These are phyloP conservation scores for Mycena chlorophos DNA, from an alignment of 768 basidiomycete species.

Conservation along the genomic window DNA sequence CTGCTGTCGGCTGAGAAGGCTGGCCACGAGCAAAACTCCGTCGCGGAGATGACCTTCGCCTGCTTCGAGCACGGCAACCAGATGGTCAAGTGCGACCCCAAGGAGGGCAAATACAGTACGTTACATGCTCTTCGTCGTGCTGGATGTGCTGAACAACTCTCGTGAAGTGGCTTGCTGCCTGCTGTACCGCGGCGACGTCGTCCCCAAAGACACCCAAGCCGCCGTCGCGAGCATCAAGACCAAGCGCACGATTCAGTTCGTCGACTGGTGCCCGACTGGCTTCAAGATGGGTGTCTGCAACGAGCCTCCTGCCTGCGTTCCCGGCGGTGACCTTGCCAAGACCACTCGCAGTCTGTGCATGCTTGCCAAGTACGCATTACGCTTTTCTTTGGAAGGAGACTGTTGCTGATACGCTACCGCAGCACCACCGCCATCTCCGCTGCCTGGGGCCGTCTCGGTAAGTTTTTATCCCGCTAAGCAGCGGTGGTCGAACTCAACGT, in stretches of 20 bases:
- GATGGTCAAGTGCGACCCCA: constrained; percentile 95
- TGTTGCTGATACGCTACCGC: constrained; percentile 1
- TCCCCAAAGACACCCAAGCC: constrained; percentile 92
- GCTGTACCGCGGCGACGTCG: constrained; percentile 94
- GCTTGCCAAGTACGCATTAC: constrained; percentile 76
- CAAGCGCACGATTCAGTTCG: constrained; percentile 96
- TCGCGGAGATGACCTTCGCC: constrained; percentile 96
- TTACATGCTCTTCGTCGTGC: constrained; percentile 19
- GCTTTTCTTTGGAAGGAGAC: not conserved
- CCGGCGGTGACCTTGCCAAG: constrained; percentile 94
- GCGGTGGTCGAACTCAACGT: constrained; percentile 2
- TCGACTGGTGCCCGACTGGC: constrained; percentile 98
- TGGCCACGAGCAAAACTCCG: constrained; percentile 94
- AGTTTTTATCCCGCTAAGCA: constrained; percentile 17
- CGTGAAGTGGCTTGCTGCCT: constrained; percentile 82
- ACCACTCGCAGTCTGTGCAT: constrained; percentile 93
- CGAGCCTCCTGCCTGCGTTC: constrained; percentile 89
- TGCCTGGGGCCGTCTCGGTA: constrained; percentile 88
- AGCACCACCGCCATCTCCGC: constrained; percentile 92
- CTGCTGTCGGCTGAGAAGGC: constrained; percentile 95
- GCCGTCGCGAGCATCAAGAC: constrained; percentile 95
- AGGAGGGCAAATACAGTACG: constrained; percentile 97
- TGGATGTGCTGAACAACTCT: constrained; percentile 20
- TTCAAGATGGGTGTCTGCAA: constrained; percentile 99
- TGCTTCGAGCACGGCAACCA: constrained; percentile 98